phyloP scores from a whole-genome alignment of 257 asterid genomes.

The Rhazya stricta region DNA sequence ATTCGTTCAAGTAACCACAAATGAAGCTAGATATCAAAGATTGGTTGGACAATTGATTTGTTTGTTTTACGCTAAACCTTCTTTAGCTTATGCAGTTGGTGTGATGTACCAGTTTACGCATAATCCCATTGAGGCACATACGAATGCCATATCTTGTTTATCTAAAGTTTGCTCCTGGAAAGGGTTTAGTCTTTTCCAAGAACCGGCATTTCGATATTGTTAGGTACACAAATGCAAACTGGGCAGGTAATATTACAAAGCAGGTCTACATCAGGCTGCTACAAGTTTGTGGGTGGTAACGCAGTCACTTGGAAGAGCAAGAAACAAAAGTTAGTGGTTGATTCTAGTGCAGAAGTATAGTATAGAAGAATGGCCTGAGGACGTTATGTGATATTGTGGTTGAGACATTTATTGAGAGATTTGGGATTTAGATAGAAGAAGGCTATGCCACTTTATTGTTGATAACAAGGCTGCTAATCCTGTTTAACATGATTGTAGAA shows the following conservation, averaged over 20 bases:
- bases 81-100: background rate
- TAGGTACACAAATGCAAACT: background rate
- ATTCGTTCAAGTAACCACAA: background rate
- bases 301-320: background rate
- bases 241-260: background rate
- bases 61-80: background rate
- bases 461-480: too few species aligned
- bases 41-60: background rate
- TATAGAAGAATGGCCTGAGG: background rate
- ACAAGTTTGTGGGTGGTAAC: background rate
- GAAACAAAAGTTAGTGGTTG: background rate
- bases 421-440: too few species aligned
- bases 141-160: background rate
- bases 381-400: too few species aligned
- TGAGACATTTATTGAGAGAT: too few species aligned
- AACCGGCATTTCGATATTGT: background rate
- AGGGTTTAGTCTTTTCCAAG: background rate
- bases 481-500: too few species aligned
- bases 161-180: background rate
- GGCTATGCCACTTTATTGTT: too few species aligned
- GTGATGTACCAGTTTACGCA: background rate
- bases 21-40: background rate
- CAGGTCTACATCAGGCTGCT: background rate
- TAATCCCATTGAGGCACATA: background rate
- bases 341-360: too few species aligned